These are phyloP conservation scores for Neurospora pannonica DNA, from an alignment of 495 filamentous ascomycete species.

Conservation along the genomic window DNA sequence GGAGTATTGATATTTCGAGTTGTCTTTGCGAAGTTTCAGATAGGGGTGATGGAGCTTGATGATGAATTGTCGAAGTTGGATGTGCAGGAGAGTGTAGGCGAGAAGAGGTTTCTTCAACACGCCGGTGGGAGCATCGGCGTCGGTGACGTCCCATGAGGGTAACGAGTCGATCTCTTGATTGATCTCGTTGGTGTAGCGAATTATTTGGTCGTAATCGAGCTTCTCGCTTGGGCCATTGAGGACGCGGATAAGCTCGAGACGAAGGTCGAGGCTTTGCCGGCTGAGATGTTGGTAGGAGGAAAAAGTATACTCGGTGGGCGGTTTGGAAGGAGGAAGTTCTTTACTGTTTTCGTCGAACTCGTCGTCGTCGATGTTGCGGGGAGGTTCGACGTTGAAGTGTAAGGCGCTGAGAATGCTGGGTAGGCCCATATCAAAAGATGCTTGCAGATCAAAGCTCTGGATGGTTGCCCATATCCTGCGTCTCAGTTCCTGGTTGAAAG, in stretches of 20 bases:
- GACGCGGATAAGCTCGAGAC: constrained; percentile 31
- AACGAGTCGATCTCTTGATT: constrained; percentile 34
- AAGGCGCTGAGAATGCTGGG: constrained; percentile 35
- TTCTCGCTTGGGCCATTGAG: constrained; percentile 24
- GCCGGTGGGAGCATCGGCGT: not conserved
- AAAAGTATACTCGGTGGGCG: constrained; percentile 27
- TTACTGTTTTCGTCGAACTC: constrained; percentile 34
- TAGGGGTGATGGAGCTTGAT: constrained; percentile 36
- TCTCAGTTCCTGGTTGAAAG: constrained; percentile 57
- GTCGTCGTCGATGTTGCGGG: constrained; percentile 34
- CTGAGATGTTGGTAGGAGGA: constrained; percentile 33
- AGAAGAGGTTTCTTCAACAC: constrained; percentile 24
- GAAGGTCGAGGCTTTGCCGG: constrained; percentile 28
- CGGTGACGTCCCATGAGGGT: constrained; percentile 31
- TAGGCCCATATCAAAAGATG: constrained; percentile 49
- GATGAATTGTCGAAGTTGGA: constrained; percentile 36
- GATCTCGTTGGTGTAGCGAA: constrained; percentile 35
- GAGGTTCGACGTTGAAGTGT: constrained; percentile 28
- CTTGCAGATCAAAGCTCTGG: constrained; percentile 50
- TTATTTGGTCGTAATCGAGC: constrained; percentile 33
- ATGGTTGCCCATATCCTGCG: constrained; percentile 57
- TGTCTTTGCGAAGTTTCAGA: constrained; percentile 28
- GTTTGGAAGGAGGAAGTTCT: constrained; percentile 25
- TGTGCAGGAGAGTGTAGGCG: constrained; percentile 32
- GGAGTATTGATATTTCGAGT: constrained; percentile 35